phyloP scores from a whole-genome alignment of 768 basidiomycete species.

The Phlegmacium glaucopus region DNA sequence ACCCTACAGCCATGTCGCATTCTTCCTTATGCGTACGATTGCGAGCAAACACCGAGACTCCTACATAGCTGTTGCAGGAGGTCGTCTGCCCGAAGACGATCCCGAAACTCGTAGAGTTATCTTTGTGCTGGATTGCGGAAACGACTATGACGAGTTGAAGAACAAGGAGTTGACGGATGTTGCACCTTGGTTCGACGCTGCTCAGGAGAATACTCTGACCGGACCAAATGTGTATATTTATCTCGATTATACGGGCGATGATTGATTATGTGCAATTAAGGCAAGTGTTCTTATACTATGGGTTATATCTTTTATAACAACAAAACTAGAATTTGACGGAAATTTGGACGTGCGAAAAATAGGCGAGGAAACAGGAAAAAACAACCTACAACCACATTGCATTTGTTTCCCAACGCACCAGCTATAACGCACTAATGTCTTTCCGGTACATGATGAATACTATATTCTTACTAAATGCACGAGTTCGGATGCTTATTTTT shows the following conservation, averaged over 20 bases:
- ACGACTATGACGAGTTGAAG: slow-evolving; percentile 7
- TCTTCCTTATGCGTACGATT: background rate
- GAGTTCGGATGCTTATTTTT: too few relatives aligned
- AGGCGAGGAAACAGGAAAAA: too few relatives aligned
- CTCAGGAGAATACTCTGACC: slow-evolving; percentile 3
- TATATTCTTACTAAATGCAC: too few relatives aligned
- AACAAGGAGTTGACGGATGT: slow-evolving; percentile 5
- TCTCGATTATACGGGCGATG: background rate
- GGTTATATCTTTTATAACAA: too few relatives aligned
- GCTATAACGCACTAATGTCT: too few relatives aligned
- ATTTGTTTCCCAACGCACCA: too few relatives aligned
- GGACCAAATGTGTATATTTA: slow-evolving; percentile 3
- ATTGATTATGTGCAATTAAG: background rate
- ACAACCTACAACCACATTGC: too few relatives aligned
- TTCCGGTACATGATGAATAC: too few relatives aligned
- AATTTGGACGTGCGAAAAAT: too few relatives aligned
- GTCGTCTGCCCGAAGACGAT: slow-evolving; percentile 2
- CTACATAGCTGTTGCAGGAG: background rate
- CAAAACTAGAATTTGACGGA: too few relatives aligned
- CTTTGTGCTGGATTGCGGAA: slow-evolving; percentile 5
- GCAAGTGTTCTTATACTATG: background rate
- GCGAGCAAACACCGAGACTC: background rate
- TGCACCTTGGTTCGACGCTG: slow-evolving; percentile 1
- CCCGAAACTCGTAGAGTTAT: slow-evolving; percentile 1
- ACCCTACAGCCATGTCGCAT: background rate